These are phyloP conservation scores for Tubosaeta sp. DNA, from an alignment of 768 basidiomycete species.

Conservation along the genomic window DNA sequence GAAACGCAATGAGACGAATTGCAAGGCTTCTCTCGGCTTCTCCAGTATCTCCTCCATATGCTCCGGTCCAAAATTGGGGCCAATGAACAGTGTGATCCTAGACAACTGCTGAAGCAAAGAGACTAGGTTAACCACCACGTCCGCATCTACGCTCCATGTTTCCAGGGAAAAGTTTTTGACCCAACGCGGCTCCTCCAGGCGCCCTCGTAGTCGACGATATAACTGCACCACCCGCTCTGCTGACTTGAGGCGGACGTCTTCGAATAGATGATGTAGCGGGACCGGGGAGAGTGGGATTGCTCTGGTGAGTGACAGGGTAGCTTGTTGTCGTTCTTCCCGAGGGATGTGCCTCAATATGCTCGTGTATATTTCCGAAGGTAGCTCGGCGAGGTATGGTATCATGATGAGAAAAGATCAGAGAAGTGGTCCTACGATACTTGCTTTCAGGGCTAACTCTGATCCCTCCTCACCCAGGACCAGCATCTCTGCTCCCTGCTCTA, in stretches of 20 bases:
- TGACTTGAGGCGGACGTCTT: constrained; percentile 47
- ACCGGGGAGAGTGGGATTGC: constrained; percentile 62
- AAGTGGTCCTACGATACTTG: constrained; percentile 27
- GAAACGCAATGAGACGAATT: constrained; percentile 64
- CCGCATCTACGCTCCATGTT: constrained; percentile 70
- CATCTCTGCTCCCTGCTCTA: constrained; percentile 47
- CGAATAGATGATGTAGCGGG: constrained; percentile 54
- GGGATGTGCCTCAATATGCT: constrained; percentile 53
- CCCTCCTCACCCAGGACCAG: constrained; percentile 34
- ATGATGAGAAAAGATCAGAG: constrained; percentile 4
- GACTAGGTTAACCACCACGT: constrained; percentile 69
- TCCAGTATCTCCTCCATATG: constrained; percentile 69
- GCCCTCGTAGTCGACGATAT: constrained; percentile 49
- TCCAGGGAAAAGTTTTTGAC: constrained; percentile 50
- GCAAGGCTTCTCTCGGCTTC: constrained; percentile 43
- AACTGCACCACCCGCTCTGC: constrained; percentile 52
- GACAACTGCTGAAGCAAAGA: constrained; percentile 48
- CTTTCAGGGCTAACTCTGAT: constrained; percentile 22
- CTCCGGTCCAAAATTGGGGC: constrained; percentile 74
- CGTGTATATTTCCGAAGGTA: constrained; percentile 68
- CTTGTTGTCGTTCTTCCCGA: constrained; percentile 41
- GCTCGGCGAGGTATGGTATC: constrained; percentile 23
- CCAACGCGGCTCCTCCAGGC: constrained; percentile 32
- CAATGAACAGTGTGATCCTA: constrained; percentile 61
- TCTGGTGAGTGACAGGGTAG: constrained; percentile 54